These are phyloP conservation scores for Cercophora samala DNA, from an alignment of 495 filamentous ascomycete species.

Conservation along the genomic window DNA sequence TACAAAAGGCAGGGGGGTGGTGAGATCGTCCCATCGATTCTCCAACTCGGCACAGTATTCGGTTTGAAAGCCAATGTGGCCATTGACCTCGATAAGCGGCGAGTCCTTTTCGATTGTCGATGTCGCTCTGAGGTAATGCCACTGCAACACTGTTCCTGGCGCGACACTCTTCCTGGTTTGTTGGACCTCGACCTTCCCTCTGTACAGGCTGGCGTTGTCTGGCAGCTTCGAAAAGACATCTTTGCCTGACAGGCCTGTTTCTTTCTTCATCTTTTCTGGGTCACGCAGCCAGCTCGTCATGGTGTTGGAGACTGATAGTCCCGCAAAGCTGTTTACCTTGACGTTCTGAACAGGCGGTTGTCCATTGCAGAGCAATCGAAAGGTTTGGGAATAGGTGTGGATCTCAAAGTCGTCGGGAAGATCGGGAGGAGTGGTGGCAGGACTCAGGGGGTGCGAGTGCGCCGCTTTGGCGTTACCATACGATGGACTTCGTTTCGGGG, in stretches of 20 bases:
- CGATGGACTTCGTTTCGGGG: slow-evolving; percentile 54
- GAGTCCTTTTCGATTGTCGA: slow-evolving; percentile 58
- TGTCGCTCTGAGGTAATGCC: slow-evolving; percentile 65
- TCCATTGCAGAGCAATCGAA: slow-evolving; percentile 66
- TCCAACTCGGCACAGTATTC: slow-evolving; percentile 68
- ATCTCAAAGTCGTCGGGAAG: slow-evolving; percentile 51
- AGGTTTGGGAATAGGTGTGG: slow-evolving; percentile 68
- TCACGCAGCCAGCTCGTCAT: slow-evolving; percentile 72
- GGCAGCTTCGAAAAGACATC: slow-evolving; percentile 53
- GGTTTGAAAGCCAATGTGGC: slow-evolving; percentile 74
- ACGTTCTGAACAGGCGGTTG: slow-evolving; percentile 53
- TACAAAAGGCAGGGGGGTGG: slow-evolving; percentile 79
- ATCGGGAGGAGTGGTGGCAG: slow-evolving; percentile 54
- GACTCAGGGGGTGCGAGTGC: slow-evolving; percentile 51
- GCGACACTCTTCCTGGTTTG: slow-evolving; percentile 45
- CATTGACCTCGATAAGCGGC: slow-evolving; percentile 82
- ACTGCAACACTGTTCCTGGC: slow-evolving; percentile 49
- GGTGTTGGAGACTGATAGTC: slow-evolving; percentile 61
- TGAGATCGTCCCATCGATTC: slow-evolving; percentile 73
- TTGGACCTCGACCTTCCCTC: slow-evolving; percentile 37
- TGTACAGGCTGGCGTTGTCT: slow-evolving; percentile 37
- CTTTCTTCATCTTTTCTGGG: slow-evolving; percentile 45
- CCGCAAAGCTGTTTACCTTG: slow-evolving; percentile 63
- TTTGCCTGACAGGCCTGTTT: slow-evolving; percentile 41
- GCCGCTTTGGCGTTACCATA: slow-evolving; percentile 40